A percentile compares a stretch with the other conserved stretches of the same genome.
phyloP scores from a whole-genome alignment of 208 protist species.

The Trypanosoma brucei region DNA sequence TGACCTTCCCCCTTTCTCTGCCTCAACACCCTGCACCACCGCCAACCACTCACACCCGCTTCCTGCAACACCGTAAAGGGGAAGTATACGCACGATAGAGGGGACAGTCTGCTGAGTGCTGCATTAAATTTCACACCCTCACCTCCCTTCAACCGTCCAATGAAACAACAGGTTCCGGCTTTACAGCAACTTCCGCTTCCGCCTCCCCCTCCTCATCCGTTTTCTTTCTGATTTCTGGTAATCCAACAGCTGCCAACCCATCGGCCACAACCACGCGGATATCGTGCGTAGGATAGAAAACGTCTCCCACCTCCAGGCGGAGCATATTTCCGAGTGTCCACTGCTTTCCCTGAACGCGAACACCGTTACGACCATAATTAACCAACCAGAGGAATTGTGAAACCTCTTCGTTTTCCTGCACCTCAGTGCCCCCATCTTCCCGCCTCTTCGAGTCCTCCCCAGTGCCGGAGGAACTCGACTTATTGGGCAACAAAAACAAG shows the following conservation, averaged over 20 bases:
- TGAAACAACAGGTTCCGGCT: too few species aligned
- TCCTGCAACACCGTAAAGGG: neutral
- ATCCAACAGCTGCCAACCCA: neutral
- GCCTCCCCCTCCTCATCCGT: too few species aligned
- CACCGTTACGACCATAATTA: constrained; percentile 76
- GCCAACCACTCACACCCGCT: neutral
- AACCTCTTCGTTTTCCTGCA: constrained; percentile 5
- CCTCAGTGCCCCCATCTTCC: constrained; percentile 9
- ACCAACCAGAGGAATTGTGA: constrained; percentile 37
- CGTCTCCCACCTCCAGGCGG: constrained; percentile 25
- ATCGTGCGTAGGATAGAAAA: constrained; percentile 35
- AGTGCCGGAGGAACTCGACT: neutral
- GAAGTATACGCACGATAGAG: neutral
- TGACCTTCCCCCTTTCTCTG: too few species aligned
- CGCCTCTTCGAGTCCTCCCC: neutral
- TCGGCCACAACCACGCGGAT: constrained; percentile 21
- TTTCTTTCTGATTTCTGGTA: neutral
- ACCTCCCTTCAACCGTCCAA: too few species aligned
- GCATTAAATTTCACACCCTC: neutral
- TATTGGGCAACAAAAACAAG: constrained; percentile 30
- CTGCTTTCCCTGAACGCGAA: constrained; percentile 30
- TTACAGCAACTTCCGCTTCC: too few species aligned
- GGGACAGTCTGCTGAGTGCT: neutral
- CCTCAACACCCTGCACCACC: too few species aligned
- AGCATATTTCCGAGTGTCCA: constrained; percentile 46